Base-by-base conservation (phyloP, 2,329 filamentous ascomycete species). In the Harringtonia aguacate region DNA sequence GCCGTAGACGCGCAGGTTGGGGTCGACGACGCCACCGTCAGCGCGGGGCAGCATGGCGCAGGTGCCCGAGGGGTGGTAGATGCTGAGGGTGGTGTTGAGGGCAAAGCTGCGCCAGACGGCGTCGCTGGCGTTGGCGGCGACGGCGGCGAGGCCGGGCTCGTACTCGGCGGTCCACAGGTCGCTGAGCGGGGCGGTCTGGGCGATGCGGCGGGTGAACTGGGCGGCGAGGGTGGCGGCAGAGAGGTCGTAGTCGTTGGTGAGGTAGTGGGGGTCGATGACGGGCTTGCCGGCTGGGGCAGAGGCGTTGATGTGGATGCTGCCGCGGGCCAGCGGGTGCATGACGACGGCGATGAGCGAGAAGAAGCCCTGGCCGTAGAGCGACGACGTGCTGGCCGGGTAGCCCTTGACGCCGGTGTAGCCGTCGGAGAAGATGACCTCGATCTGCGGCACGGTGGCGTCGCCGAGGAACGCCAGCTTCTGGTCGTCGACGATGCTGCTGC, bases 1-100 rank as follows among this genome's bases (percentile, higher is more conserved):
- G 0, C 70, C 71, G 43, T 73, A 66, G 0, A 75, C 70, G 39
- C 59, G 63, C 3, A 75, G 56, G 18, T 52, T 47, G 10, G 72
- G 68, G 31, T 41, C 30, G 15, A 41, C 39, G 9, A 41, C 39
- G 17, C 69, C 69, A 1, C 66, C 69, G 8, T 67, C 58, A 10
- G 59, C 55, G 33, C 56, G 56, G 1, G 67, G 67, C 37, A 71
- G 58, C 69, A 73, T 72, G 4, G 67, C 58, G 40, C 63, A 61
- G 1, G 69, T 70, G 1, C 70, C 67, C 9, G 55, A 57, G 0
- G 66, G 65, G 49, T 72, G 69, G 42, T 60, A 69, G 53, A 52
- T 51, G 33, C 47, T 52, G 21, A 52, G 34, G 12, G 48, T 48
- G 9, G 46, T 52, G 18, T 50, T 47, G 21, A 47, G 46, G 8